phyloP scores from a whole-genome alignment of 345 rosid genomes.

The Laguncularia racemosa region DNA sequence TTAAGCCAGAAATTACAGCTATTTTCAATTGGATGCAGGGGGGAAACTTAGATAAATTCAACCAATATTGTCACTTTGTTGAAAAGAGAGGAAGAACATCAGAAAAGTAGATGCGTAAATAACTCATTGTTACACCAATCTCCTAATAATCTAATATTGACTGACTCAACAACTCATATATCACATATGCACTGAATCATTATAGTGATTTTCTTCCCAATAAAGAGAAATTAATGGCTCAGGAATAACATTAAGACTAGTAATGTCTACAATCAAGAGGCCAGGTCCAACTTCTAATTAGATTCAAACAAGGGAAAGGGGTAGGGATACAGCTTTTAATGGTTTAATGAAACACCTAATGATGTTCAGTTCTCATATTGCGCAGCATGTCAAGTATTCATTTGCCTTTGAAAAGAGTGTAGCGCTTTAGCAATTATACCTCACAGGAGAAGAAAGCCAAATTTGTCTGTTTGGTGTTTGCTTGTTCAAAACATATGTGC shows the following conservation, averaged over 20 bases:
- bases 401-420: neutral
- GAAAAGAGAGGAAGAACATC: too few species aligned
- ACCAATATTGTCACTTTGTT: too few species aligned
- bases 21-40: neutral
- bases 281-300: neutral
- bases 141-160: too few species aligned
- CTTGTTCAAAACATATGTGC: conserved; percentile 86
- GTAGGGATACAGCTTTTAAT: neutral
- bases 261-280: neutral
- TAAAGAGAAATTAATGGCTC: too few species aligned
- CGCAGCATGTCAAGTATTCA: neutral
- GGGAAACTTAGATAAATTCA: neutral
- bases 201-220: too few species aligned
- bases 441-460: conserved; percentile 88
- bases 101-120: too few species aligned
- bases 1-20: neutral
- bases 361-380: neutral
- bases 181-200: too few species aligned
- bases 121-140: too few species aligned
- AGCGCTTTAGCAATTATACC: conserved; percentile 24
- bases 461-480: conserved; percentile 91
- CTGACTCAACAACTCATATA: too few species aligned
- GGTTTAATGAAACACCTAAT: neutral
- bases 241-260: too few species aligned
- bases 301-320: neutral